These are phyloP conservation scores for Alternaria rosae DNA, from an alignment of 2,329 filamentous ascomycete species.

Conservation along the genomic window DNA sequence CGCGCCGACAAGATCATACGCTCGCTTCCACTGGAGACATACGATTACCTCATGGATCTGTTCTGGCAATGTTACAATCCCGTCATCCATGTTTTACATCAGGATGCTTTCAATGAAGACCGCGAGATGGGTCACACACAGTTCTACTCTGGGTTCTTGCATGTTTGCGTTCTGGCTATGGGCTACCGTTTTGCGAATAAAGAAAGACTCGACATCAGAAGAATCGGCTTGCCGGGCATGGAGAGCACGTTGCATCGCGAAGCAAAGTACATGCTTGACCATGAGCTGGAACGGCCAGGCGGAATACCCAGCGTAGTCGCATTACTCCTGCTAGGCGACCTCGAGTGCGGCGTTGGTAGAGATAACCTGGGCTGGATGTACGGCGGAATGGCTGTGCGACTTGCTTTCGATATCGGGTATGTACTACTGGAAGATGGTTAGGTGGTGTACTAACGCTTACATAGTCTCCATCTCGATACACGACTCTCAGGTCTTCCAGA, in stretches of 20 bases:
- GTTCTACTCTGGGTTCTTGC: conserved; percentile 62
- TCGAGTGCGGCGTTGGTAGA: conserved; percentile 62
- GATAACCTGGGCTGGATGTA: conserved; percentile 66
- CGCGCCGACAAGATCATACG: conserved; percentile 59
- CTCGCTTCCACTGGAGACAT: conserved; percentile 56
- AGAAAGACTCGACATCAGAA: conserved; percentile 58
- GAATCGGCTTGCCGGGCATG: conserved; percentile 55
- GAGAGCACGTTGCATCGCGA: conserved; percentile 63
- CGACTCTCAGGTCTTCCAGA: conserved; percentile 54
- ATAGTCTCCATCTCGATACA: conserved; percentile 59
- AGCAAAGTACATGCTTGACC: conserved; percentile 63
- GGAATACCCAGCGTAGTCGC: conserved; percentile 63
- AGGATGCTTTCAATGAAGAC: conserved; percentile 59
- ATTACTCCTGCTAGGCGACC: conserved; percentile 60
- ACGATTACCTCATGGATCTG: conserved; percentile 61
- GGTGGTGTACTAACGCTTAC: conserved; percentile 15
- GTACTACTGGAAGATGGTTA: not conserved
- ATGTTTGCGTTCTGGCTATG: conserved; percentile 61
- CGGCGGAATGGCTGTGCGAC: conserved; percentile 50
- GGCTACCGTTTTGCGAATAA: conserved; percentile 62
- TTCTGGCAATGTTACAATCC: conserved; percentile 63
- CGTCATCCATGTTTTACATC: conserved; percentile 59
- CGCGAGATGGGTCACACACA: conserved; percentile 55
- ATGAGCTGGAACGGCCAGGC: conserved; percentile 61
- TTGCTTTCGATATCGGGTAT: conserved; percentile 38